phyloP scores from a whole-genome alignment of 1,284 basidiomycete genomes.

The Clitocybe nebularis region DNA sequence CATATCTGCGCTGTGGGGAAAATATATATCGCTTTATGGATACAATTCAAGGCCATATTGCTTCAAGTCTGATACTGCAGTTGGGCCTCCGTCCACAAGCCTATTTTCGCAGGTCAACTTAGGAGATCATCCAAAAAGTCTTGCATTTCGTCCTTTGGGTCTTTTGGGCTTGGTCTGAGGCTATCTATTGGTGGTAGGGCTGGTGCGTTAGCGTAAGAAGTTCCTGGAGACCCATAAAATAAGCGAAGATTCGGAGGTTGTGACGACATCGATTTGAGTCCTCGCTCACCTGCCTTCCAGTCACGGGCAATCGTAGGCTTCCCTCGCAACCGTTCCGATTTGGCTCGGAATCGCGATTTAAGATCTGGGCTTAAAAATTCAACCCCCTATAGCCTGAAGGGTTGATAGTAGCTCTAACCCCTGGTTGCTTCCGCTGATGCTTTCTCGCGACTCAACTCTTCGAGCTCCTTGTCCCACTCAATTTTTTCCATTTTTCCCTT shows the following conservation, averaged over 20 bases:
- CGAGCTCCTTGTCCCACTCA: conserved; percentile 63
- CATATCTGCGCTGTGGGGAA: too few species aligned
- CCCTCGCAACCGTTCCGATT: conserved; percentile 45
- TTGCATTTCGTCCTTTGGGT: conserved; percentile 60
- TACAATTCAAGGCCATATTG: too few species aligned
- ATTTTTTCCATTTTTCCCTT: conserved; percentile 65
- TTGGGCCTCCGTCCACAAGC: neutral
- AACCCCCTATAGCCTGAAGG: neutral
- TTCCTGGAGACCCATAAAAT: too few species aligned
- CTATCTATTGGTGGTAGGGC: conserved; percentile 42
- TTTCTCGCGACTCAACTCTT: conserved; percentile 64
- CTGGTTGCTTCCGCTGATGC: conserved; percentile 66
- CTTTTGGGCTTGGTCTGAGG: conserved; percentile 29
- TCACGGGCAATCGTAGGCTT: conserved; percentile 30
- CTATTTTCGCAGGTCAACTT: conserved; percentile 39
- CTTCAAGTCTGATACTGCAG: neutral
- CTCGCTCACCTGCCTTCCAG: conserved; percentile 28
- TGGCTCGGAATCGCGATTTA: conserved; percentile 62
- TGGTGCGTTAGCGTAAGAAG: conserved; percentile 46
- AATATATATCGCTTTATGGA: too few species aligned
- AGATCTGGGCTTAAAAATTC: conserved; percentile 42
- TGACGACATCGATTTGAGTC: too few species aligned
- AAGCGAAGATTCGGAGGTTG: too few species aligned
- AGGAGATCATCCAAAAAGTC: conserved; percentile 73
- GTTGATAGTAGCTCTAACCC: conserved; percentile 37